These are phyloP conservation scores for Triglochin maritima DNA, from an alignment of 106 monocot genomes.

Conservation along the genomic window DNA sequence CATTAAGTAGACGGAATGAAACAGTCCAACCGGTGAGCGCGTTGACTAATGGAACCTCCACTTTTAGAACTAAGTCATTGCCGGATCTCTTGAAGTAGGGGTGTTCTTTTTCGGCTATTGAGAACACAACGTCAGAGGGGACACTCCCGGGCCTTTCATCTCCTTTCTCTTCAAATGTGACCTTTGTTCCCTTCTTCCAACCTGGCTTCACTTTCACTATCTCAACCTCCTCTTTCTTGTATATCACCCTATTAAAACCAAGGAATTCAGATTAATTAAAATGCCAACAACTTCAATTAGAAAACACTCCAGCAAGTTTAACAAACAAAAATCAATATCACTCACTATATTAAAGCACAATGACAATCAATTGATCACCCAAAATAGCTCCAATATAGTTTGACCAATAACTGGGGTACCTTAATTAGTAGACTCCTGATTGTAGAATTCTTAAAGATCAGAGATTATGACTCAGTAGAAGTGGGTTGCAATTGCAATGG, in stretches of 20 bases:
- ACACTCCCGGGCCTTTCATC: conserved; percentile 43
- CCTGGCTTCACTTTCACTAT: conserved; percentile 58
- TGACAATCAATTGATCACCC: too few relatives aligned
- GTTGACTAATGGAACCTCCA: conserved; percentile 45
- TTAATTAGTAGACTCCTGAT: too few relatives aligned
- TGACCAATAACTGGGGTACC: too few relatives aligned
- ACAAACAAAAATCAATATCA: neutral
- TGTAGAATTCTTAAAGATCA: too few relatives aligned
- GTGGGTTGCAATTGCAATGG: too few relatives aligned
- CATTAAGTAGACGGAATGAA: conserved; percentile 37
- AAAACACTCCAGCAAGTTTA: neutral
- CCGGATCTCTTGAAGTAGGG: conserved; percentile 47
- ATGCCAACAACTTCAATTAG: too few relatives aligned
- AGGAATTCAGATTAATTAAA: neutral
- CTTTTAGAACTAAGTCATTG: conserved; percentile 53
- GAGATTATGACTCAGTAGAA: too few relatives aligned
- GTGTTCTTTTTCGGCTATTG: conserved; percentile 58
- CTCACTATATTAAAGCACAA: too few relatives aligned
- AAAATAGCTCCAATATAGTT: too few relatives aligned
- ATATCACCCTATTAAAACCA: conserved; percentile 21
- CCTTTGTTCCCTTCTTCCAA: conserved; percentile 59
- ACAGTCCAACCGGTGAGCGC: conserved; percentile 72
- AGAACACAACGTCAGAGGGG: conserved; percentile 42
- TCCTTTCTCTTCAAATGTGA: conserved; percentile 52
- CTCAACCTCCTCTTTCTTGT: conserved; percentile 39